Evolutionary conservation across 257 asterid genomes (phyloP).

Genomic region (Verbena officinalis): DNA sequence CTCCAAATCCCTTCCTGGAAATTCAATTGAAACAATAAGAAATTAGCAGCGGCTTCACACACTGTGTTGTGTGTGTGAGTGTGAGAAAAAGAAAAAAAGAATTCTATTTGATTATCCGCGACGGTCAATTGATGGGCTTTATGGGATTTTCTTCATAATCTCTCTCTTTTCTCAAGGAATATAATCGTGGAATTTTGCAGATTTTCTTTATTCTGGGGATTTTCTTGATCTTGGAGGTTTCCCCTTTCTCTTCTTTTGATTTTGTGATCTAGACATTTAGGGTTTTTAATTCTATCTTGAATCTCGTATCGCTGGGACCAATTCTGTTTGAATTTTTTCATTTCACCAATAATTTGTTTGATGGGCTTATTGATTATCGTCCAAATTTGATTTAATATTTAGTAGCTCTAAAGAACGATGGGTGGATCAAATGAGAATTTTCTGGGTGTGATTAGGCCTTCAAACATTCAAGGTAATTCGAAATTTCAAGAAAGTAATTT

Average conservation of each 20-base stretch:
- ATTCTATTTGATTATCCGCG: no score
- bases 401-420: constrained; percentile 45
- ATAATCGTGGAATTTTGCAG: neutral
- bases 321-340: neutral
- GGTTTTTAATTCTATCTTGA: constrained; percentile 13
- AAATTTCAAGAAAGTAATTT: constrained; percentile 21
- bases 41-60: constrained; percentile 14
- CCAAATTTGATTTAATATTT: neutral
- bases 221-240: constrained; percentile 33
- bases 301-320: constrained; percentile 29
- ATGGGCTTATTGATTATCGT: neutral
- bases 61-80: no score
- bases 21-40: constrained; percentile 21
- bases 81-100: constrained; percentile 33
- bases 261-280: constrained; percentile 5
- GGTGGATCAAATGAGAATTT: constrained; percentile 73
- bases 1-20: constrained; percentile 18
- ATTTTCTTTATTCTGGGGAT: constrained; percentile 11
- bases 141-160: constrained; percentile 39
- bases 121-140: constrained; percentile 24
- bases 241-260: neutral
- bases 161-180: constrained; percentile 7
- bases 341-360: neutral
- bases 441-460: constrained; percentile 50
- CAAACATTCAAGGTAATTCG: constrained; percentile 58